Evolutionary conservation across 2,329 filamentous ascomycete species (phyloP).

Genomic region (Dichotomopilus funicola): DNA sequence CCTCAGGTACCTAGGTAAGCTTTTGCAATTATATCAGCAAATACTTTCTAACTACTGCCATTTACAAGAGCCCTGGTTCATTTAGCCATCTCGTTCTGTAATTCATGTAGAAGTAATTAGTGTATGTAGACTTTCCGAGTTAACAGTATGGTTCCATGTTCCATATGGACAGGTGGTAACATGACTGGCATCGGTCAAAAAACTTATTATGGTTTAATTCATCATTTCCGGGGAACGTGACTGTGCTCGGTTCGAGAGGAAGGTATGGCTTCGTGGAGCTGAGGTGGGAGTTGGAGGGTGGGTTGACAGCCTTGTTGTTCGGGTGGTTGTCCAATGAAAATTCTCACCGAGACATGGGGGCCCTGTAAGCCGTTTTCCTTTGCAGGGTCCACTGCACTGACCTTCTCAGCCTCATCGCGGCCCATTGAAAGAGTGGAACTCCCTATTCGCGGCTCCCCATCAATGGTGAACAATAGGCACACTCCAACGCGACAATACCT

Average conservation of each 20-base stretch:
- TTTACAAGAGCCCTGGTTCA: too few species aligned
- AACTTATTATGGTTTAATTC: too few species aligned
- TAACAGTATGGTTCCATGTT: too few species aligned
- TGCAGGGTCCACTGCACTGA: not conserved
- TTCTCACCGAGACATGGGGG: not conserved
- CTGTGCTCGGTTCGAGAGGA: not conserved
- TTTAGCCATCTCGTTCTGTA: too few species aligned
- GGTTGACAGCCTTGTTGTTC: slow-evolving; percentile 13
- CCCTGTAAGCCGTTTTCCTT: slow-evolving; percentile 4
- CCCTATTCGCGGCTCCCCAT: slow-evolving; percentile 4
- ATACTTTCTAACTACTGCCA: too few species aligned
- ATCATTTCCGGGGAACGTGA: not conserved
- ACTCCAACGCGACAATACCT: slow-evolving; percentile 2
- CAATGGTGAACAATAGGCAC: slow-evolving; percentile 5
- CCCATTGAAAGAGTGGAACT: not conserved
- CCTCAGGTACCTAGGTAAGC: too few species aligned
- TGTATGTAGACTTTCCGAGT: too few species aligned
- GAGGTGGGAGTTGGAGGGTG: not conserved
- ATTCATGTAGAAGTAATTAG: too few species aligned
- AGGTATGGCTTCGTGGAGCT: too few species aligned
- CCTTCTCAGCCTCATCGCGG: slow-evolving; percentile 17
- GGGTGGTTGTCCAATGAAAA: slow-evolving; percentile 8
- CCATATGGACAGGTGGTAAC: too few species aligned
- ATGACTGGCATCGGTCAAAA: too few species aligned
- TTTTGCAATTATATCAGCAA: too few species aligned